Conservation (phyloP, 2,329 filamentous ascomycete genomes). For the Sclerotiophoma versabilis region DNA sequence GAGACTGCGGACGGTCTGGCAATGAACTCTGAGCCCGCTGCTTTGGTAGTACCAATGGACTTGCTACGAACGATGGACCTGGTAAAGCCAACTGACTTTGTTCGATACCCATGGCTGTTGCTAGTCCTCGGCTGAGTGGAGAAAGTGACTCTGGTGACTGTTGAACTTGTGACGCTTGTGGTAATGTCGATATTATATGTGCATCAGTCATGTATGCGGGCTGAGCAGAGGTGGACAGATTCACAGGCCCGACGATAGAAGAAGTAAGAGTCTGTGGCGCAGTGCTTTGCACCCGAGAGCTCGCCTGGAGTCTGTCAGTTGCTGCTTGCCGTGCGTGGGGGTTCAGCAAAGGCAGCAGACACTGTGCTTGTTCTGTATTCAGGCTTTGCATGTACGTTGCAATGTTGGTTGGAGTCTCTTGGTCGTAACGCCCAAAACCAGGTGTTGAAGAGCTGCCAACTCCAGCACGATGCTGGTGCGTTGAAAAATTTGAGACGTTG, state of each 20-base stretch:
- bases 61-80: neutral
- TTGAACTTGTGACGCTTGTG: neutral
- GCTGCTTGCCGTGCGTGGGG: slow-evolving; percentile 9
- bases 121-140: neutral
- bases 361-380: slow-evolving; percentile 11
- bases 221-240: neutral
- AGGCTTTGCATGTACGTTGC: slow-evolving; percentile 20
- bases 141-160: neutral
- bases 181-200: neutral
- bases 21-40: neutral
- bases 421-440: no score
- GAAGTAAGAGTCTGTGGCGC: neutral
- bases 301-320: neutral
- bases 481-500: neutral
- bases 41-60: neutral
- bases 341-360: slow-evolving; percentile 15
- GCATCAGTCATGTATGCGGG: neutral
- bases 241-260: neutral
- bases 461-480: no score
- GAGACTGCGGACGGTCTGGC: neutral
- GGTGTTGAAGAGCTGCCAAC: no score
- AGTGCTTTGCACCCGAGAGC: neutral
- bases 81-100: neutral
- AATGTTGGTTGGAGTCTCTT: slow-evolving; percentile 6
- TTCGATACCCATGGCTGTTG: neutral